These are phyloP conservation scores for Castanospermum australe DNA, from an alignment of 306 rosid genomes.

Conservation along the genomic window DNA sequence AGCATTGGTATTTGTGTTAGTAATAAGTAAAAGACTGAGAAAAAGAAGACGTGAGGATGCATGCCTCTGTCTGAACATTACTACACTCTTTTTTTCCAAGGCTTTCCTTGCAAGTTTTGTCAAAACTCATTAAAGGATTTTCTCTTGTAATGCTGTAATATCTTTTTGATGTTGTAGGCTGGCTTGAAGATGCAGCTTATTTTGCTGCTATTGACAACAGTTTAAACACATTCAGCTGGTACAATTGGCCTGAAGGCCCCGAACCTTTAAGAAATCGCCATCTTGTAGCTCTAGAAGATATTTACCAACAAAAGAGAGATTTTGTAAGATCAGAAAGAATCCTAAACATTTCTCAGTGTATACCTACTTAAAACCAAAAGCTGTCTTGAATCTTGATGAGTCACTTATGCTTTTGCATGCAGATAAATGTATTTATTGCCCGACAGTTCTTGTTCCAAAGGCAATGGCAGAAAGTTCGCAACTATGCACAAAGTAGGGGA, in stretches of 20 bases:
- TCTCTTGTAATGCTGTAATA: slow-evolving; percentile 29
- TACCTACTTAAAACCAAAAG: slow-evolving; percentile 22
- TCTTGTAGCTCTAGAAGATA: slow-evolving; percentile 78
- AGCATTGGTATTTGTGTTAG: not conserved
- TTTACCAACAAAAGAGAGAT: slow-evolving; percentile 61
- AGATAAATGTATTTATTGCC: slow-evolving; percentile 83
- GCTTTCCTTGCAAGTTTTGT: slow-evolving; percentile 1
- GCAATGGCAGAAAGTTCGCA: slow-evolving; percentile 87
- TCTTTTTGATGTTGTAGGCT: slow-evolving; percentile 55
- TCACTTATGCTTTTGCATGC: slow-evolving; percentile 39
- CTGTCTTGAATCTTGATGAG: slow-evolving; percentile 30
- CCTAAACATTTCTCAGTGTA: slow-evolving; percentile 8
- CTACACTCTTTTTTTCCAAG: not conserved
- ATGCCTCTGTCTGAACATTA: slow-evolving; percentile 9
- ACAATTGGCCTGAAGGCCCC: slow-evolving; percentile 94
- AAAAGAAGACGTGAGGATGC: not conserved
- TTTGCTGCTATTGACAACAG: slow-evolving; percentile 91
- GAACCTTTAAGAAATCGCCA: slow-evolving; percentile 83
- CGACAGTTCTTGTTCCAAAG: slow-evolving; percentile 95
- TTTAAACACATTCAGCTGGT: slow-evolving; percentile 73
- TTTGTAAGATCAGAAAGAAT: slow-evolving; percentile 67
- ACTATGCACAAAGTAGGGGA: slow-evolving; percentile 73
- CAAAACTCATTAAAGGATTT: not conserved
- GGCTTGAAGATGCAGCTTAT: slow-evolving; percentile 98
- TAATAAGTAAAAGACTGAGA: not conserved